These are phyloP conservation scores for Arbutus unedo DNA, from an alignment of 148 eudicot genomes.

Conservation along the genomic window DNA sequence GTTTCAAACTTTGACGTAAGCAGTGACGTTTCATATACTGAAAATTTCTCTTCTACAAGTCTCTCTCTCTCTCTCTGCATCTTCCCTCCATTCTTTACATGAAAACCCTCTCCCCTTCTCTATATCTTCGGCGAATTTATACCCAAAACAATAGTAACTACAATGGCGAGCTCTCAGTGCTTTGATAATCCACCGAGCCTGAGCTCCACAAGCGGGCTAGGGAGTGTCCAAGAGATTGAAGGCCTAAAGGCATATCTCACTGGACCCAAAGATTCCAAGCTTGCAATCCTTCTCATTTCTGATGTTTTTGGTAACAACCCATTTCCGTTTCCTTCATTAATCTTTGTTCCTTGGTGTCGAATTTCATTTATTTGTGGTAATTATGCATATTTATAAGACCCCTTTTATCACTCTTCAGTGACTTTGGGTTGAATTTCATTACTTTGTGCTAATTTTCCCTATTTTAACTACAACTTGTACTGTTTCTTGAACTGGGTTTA, in stretches of 20 bases:
- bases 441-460: neutral
- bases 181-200: slow-evolving; percentile 30
- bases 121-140: neutral
- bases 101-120: neutral
- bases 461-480: neutral
- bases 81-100: neutral
- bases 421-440: neutral
- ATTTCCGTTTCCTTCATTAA: slow-evolving; percentile 1
- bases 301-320: slow-evolving; percentile 36
- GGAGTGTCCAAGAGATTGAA: slow-evolving; percentile 27
- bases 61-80: neutral
- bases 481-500: neutral
- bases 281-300: slow-evolving; percentile 33
- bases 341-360: neutral
- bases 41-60: neutral
- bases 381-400: neutral
- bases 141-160: neutral
- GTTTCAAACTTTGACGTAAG: neutral
- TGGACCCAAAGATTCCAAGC: slow-evolving; percentile 30
- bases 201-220: slow-evolving; percentile 26
- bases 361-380: neutral
- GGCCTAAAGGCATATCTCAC: slow-evolving; percentile 34
- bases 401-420: neutral
- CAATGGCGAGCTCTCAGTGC: slow-evolving; percentile 29
- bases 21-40: neutral